Conservation (phyloP, 768 basidiomycete species). For the Hydnum rufescens region DNA sequence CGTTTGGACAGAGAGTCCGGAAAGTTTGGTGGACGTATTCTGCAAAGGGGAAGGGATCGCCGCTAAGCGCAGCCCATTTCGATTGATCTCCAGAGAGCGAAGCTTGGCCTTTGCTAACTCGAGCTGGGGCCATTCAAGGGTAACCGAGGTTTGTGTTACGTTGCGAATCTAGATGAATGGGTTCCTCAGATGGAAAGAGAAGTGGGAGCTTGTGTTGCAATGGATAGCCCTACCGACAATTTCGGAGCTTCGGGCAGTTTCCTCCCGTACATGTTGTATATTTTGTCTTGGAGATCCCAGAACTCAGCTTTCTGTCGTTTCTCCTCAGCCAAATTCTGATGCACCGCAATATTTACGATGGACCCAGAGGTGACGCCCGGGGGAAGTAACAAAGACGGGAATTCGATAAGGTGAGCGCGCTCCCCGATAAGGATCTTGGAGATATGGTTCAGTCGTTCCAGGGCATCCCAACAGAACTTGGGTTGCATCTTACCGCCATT, state of each 20-base stretch:
- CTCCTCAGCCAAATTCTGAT: slow-evolving; percentile 73
- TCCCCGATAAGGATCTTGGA: slow-evolving; percentile 75
- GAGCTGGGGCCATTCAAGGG: slow-evolving; percentile 83
- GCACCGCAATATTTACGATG: slow-evolving; percentile 91
- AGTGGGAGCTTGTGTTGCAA: not conserved
- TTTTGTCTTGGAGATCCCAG: slow-evolving; percentile 64
- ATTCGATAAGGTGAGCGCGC: slow-evolving; percentile 91
- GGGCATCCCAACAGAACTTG: not conserved
- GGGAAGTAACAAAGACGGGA: slow-evolving; percentile 86
- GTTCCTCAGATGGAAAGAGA: not conserved
- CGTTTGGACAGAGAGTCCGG: slow-evolving; percentile 58
- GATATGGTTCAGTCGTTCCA: not conserved
- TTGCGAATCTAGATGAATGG: slow-evolving; percentile 46
- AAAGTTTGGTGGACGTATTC: slow-evolving; percentile 78
- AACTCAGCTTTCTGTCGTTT: slow-evolving; percentile 64
- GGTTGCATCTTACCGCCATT: slow-evolving; percentile 52
- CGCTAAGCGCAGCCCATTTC: slow-evolving; percentile 73
- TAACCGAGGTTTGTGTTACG: slow-evolving; percentile 90
- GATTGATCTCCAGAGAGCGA: slow-evolving; percentile 80
- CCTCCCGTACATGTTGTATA: slow-evolving; percentile 54
- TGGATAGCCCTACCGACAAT: slow-evolving; percentile 34
- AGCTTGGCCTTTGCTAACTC: slow-evolving; percentile 72
- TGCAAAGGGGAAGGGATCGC: slow-evolving; percentile 62
- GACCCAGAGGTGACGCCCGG: slow-evolving; percentile 85
- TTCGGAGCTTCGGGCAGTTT: slow-evolving; percentile 48